phyloP scores from a whole-genome alignment of 1,284 basidiomycete species.

The Tilletia setariae region DNA sequence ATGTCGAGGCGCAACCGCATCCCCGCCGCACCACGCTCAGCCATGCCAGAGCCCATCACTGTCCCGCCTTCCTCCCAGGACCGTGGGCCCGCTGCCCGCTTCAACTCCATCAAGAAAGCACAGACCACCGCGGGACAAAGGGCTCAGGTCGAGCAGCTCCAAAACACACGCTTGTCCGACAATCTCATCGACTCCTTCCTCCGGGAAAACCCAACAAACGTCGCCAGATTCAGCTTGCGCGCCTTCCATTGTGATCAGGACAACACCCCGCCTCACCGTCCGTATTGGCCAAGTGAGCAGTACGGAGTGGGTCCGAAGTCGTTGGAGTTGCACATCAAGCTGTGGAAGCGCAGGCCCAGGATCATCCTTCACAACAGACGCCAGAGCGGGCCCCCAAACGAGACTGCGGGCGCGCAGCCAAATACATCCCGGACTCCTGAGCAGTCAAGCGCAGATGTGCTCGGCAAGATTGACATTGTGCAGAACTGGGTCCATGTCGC shows the following conservation, averaged over 20 bases:
- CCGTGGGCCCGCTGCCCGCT: no score
- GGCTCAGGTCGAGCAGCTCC: not conserved
- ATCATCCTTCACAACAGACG: not conserved
- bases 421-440: not conserved
- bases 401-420: not conserved
- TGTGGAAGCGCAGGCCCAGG: not conserved
- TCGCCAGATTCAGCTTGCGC: not conserved
- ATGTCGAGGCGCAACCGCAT: not conserved
- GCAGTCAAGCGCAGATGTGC: not conserved
- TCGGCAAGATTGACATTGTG: not conserved
- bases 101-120: not conserved
- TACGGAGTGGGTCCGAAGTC: not conserved
- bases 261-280: not conserved
- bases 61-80: not conserved
- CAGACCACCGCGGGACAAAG: not conserved
- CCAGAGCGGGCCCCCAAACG: not conserved
- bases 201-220: not conserved
- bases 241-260: not conserved
- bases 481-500: not conserved
- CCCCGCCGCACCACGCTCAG: constrained; percentile 1
- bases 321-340: not conserved
- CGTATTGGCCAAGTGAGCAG: not conserved
- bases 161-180: not conserved
- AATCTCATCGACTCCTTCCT: not conserved
- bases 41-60: constrained; percentile 5